phyloP scores from a whole-genome alignment of 108 stramenopile species.

The Phaeodactylum tricornutum region DNA sequence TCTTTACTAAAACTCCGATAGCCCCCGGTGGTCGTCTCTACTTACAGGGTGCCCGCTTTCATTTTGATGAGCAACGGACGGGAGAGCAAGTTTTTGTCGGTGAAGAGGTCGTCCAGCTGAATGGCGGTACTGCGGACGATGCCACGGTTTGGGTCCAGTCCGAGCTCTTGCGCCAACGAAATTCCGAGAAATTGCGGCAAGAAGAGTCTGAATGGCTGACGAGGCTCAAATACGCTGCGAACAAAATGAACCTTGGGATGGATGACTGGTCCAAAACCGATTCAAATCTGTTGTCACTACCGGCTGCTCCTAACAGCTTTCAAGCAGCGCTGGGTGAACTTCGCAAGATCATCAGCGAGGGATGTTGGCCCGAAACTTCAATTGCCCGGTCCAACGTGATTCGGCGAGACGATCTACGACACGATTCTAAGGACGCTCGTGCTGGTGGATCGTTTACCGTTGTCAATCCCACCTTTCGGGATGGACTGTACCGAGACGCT shows the following conservation, averaged over 20 bases:
- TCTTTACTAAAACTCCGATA: slow-evolving; percentile 30
- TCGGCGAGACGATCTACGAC: background rate
- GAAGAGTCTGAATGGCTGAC: slow-evolving; percentile 42
- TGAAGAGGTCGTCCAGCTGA: too few relatives aligned
- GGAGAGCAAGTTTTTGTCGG: slow-evolving; percentile 19
- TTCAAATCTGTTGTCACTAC: background rate
- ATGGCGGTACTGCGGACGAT: background rate
- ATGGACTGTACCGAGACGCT: too few relatives aligned
- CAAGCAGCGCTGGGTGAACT: slow-evolving; percentile 14
- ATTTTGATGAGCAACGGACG: slow-evolving; percentile 46
- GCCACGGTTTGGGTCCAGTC: background rate
- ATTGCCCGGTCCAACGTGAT: slow-evolving; percentile 51
- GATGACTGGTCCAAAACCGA: slow-evolving; percentile 10
- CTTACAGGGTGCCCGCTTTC: slow-evolving; percentile 38
- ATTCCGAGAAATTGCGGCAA: too few relatives aligned
- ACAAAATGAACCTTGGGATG: too few relatives aligned
- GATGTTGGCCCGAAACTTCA: slow-evolving; percentile 63
- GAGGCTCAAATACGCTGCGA: slow-evolving; percentile 19
- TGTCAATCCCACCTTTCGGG: slow-evolving; percentile 26
- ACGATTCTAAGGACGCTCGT: slow-evolving; percentile 7
- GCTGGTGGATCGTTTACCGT: slow-evolving; percentile 57
- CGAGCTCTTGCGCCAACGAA: too few relatives aligned
- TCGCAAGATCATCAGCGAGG: slow-evolving; percentile 20
- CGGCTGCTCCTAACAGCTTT: background rate
- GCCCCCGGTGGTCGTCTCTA: slow-evolving; percentile 35